Evolutionary conservation across 257 asterid species (phyloP).

Genomic region (Cynanchum wilfordii): DNA sequence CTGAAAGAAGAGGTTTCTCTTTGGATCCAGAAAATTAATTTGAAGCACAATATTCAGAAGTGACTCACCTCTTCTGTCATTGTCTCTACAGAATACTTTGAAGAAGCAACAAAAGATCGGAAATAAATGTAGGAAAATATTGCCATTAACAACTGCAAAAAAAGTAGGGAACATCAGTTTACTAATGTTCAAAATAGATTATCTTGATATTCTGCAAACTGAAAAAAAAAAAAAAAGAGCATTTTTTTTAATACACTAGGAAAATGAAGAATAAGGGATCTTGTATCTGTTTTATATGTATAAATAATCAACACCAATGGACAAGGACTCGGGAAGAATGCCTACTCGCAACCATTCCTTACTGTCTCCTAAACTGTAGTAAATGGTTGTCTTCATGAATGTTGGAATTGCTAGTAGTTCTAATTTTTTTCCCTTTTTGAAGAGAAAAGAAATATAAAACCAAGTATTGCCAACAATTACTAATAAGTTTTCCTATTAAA

Average conservation of each 20-base stretch:
- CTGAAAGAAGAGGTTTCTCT: too few relatives aligned
- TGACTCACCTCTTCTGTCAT: conserved; percentile 53
- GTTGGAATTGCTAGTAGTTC: background rate
- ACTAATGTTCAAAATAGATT: background rate
- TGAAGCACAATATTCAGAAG: too few relatives aligned
- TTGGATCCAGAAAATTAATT: background rate
- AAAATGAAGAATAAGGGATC: too few relatives aligned
- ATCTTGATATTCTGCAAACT: background rate
- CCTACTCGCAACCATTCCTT: too few relatives aligned
- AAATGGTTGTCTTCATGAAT: too few relatives aligned
- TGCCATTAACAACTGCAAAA: conserved; percentile 65
- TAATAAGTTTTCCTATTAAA: too few relatives aligned
- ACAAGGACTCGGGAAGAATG: background rate
- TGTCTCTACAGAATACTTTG: conserved; percentile 40
- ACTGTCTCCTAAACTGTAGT: too few relatives aligned
- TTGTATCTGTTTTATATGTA: background rate
- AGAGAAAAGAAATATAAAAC: background rate
- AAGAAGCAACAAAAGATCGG: conserved; percentile 49
- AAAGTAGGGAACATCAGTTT: background rate
- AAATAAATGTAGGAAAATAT: conserved; percentile 58
- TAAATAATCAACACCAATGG: background rate
- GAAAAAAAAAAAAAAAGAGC: too few relatives aligned
- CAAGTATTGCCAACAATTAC: too few relatives aligned
- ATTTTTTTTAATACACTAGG: too few relatives aligned
- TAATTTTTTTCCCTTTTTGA: background rate